These are phyloP conservation scores for Plectosphaerella plurivora DNA, from an alignment of 2,329 filamentous ascomycete genomes.

Conservation along the genomic window DNA sequence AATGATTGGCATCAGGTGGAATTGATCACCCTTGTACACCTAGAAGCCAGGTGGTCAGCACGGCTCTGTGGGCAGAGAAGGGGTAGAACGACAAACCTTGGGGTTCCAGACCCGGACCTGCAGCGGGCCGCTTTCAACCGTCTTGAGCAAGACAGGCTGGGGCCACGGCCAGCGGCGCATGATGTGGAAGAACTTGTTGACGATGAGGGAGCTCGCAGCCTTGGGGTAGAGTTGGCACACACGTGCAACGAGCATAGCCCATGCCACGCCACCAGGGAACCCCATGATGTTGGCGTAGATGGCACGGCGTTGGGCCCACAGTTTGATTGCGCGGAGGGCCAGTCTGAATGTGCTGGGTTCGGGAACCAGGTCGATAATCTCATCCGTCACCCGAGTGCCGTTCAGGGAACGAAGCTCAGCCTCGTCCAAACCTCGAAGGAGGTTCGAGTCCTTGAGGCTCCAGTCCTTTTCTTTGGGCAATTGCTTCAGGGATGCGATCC, in stretches of 20 bases:
- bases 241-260: slow-evolving; percentile 94
- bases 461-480: slow-evolving; percentile 65
- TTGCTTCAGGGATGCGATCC: slow-evolving; percentile 65
- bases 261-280: slow-evolving; percentile 93
- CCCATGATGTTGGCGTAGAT: slow-evolving; percentile 97
- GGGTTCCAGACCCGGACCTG: slow-evolving; percentile 93
- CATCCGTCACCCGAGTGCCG: slow-evolving; percentile 89
- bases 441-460: slow-evolving; percentile 74
- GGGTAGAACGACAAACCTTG: slow-evolving; percentile 45
- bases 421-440: slow-evolving; percentile 83
- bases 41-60: slow-evolving; percentile 22
- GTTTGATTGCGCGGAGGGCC: slow-evolving; percentile 86
- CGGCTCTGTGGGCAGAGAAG: not conserved
- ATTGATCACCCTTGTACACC: slow-evolving; percentile 75
- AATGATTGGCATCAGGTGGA: slow-evolving; percentile 96
- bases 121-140: slow-evolving; percentile 76
- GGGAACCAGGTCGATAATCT: slow-evolving; percentile 84
- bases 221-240: slow-evolving; percentile 96
- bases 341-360: slow-evolving; percentile 86
- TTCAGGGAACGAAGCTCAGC: slow-evolving; percentile 85
- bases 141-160: slow-evolving; percentile 84
- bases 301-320: slow-evolving; percentile 90
- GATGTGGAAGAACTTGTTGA: slow-evolving; percentile 91
- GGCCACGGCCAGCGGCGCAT: slow-evolving; percentile 93
- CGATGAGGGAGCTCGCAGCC: slow-evolving; percentile 81